phyloP scores from a whole-genome alignment of 768 basidiomycete genomes.

The Leccinellum luteum region DNA sequence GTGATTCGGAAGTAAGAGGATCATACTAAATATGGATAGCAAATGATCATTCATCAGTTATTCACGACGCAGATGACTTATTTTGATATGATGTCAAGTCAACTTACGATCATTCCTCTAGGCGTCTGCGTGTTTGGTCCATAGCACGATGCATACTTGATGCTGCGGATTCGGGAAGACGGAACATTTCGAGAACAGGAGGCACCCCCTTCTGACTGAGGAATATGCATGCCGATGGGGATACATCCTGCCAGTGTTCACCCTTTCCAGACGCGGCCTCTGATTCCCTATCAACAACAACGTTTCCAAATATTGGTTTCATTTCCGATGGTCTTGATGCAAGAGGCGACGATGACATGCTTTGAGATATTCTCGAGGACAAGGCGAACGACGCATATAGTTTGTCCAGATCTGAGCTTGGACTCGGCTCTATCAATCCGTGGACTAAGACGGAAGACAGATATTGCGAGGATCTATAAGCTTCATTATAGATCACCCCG shows the following conservation, averaged over 20 bases:
- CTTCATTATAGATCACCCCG: constrained; percentile 33
- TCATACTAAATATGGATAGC: constrained; percentile 7
- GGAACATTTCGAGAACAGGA: constrained; percentile 44
- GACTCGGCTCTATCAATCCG: constrained; percentile 54
- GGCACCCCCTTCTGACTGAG: constrained; percentile 56
- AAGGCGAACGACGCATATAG: constrained; percentile 45
- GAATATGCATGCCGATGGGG: constrained; percentile 35
- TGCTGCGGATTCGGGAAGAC: constrained; percentile 42
- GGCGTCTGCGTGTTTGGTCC: constrained; percentile 48
- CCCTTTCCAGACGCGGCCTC: not conserved
- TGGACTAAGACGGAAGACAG: constrained; percentile 56
- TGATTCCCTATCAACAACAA: not conserved
- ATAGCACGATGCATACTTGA: constrained; percentile 62
- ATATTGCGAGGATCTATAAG: constrained; percentile 69
- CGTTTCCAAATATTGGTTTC: not conserved
- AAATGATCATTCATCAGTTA: constrained; percentile 9
- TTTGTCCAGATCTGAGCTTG: constrained; percentile 51
- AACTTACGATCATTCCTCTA: constrained; percentile 15
- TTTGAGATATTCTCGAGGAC: constrained; percentile 11
- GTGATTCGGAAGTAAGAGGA: not conserved
- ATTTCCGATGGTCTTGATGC: constrained; percentile 12
- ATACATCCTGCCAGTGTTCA: not conserved
- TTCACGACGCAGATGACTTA: constrained; percentile 6
- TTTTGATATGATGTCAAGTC: not conserved
- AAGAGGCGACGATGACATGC: constrained; percentile 4